A percentile compares a stretch with the other conserved stretches of the same genome.
Conservation (phyloP, 2,329 filamentous ascomycete genomes). For the Penicillium digitatum region DNA sequence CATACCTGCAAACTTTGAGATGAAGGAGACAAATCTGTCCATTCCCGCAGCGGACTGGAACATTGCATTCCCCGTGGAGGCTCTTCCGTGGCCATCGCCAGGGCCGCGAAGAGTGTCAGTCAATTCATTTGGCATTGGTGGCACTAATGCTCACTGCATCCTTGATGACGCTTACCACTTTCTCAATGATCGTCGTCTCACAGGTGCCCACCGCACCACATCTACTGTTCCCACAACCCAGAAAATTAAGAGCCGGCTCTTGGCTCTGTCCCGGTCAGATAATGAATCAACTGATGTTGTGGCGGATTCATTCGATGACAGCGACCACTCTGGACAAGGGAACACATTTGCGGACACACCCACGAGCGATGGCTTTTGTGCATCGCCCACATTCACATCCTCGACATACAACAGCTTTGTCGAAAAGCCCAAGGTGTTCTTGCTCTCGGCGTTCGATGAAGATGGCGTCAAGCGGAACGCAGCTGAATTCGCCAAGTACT, state of each 20-base stretch:
- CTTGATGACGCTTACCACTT: constrained; percentile 31
- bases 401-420: not conserved
- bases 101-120: constrained; percentile 27
- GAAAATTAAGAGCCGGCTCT: not conserved
- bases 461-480: constrained; percentile 23
- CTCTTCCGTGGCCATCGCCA: constrained; percentile 27
- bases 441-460: constrained; percentile 24
- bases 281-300: not conserved
- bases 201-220: constrained; percentile 11
- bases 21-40: constrained; percentile 38
- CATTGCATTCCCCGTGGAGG: constrained; percentile 20
- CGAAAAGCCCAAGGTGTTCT: constrained; percentile 10
- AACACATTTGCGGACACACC: constrained; percentile 13
- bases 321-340: constrained; percentile 6
- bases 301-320: constrained; percentile 7
- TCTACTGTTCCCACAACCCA: not conserved
- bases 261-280: not conserved
- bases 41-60: constrained; percentile 38
- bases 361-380: constrained; percentile 6
- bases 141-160: constrained; percentile 34
- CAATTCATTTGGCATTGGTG: constrained; percentile 40
- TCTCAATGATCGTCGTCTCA: constrained; percentile 11
- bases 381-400: constrained; percentile 1
- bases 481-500: constrained; percentile 11
- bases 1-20: constrained; percentile 44